phyloP scores from a whole-genome alignment of 23 red algal genomes.

The Agarophyton chilense region DNA sequence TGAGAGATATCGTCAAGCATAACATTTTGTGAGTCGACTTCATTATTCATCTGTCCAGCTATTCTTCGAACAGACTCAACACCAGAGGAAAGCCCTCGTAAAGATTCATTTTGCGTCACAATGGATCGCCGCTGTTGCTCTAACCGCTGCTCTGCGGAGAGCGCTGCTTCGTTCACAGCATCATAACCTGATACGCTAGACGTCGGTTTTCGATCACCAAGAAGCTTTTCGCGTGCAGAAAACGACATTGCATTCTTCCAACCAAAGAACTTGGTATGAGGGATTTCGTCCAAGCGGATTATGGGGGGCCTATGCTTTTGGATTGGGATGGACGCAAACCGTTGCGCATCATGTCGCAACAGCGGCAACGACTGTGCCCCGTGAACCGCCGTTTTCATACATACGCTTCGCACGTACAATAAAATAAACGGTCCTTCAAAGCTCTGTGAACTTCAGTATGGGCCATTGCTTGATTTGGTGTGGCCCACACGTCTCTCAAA shows the following conservation, averaged over 20 bases:
- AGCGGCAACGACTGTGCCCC: no score
- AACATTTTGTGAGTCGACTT: constrained; percentile 25
- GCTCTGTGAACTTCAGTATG: no score
- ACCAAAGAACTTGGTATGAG: neutral
- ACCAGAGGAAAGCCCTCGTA: constrained; percentile 1
- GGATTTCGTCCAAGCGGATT: no score
- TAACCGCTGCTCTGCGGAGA: neutral
- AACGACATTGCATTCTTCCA: neutral
- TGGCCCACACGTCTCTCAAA: no score
- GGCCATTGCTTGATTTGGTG: no score
- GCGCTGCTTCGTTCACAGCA: constrained; percentile 15
- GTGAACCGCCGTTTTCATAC: no score
- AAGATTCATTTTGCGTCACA: neutral
- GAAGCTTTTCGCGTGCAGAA: constrained; percentile 16
- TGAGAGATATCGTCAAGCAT: constrained; percentile 19
- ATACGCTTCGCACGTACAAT: no score
- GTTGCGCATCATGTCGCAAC: no score
- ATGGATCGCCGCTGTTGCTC: constrained; percentile 5
- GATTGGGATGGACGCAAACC: no score
- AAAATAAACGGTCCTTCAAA: no score
- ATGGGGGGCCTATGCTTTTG: no score
- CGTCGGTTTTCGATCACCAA: neutral
- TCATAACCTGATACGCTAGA: neutral
- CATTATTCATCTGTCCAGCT: constrained; percentile 24
- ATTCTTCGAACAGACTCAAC: constrained; percentile 11